phyloP scores from a whole-genome alignment of 768 basidiomycete genomes.

The Daedaleopsis nitida region DNA sequence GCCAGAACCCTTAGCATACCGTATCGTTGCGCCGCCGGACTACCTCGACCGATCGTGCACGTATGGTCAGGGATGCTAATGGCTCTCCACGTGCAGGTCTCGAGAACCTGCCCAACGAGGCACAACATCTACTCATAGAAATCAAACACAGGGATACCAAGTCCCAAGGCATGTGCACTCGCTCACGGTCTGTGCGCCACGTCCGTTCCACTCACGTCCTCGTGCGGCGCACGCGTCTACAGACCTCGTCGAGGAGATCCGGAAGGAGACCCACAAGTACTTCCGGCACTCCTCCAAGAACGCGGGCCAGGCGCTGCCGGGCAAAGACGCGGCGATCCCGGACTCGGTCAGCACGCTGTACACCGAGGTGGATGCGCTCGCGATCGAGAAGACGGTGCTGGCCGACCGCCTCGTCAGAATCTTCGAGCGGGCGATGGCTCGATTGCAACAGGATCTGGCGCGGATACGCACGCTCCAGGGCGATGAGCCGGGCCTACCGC shows the following conservation, averaged over 20 bases:
- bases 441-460: slow-evolving; percentile 49
- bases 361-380: slow-evolving; percentile 35
- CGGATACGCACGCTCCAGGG: slow-evolving; percentile 47
- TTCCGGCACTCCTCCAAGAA: slow-evolving; percentile 44
- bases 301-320: slow-evolving; percentile 24
- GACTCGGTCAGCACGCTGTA: slow-evolving; percentile 35
- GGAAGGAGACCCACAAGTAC: slow-evolving; percentile 45
- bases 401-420: slow-evolving; percentile 47
- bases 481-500: slow-evolving; percentile 39
- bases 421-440: slow-evolving; percentile 46
- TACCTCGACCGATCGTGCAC: neutral
- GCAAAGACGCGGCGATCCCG: slow-evolving; percentile 40
- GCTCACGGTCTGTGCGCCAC: neutral
- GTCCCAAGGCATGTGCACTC: slow-evolving; percentile 39
- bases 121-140: slow-evolving; percentile 50
- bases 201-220: neutral
- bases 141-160: slow-evolving; percentile 46
- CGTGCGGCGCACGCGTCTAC: neutral
- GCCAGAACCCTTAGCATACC: too few species aligned
- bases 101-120: slow-evolving; percentile 52
- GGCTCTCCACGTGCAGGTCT: slow-evolving; percentile 35
- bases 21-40: neutral
- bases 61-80: neutral
- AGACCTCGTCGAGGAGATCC: slow-evolving; percentile 48
- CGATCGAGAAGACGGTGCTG: slow-evolving; percentile 45